Evolutionary conservation across 352 stramenopile species (phyloP).

Genomic region (Elongisporangium prolatum): DNA sequence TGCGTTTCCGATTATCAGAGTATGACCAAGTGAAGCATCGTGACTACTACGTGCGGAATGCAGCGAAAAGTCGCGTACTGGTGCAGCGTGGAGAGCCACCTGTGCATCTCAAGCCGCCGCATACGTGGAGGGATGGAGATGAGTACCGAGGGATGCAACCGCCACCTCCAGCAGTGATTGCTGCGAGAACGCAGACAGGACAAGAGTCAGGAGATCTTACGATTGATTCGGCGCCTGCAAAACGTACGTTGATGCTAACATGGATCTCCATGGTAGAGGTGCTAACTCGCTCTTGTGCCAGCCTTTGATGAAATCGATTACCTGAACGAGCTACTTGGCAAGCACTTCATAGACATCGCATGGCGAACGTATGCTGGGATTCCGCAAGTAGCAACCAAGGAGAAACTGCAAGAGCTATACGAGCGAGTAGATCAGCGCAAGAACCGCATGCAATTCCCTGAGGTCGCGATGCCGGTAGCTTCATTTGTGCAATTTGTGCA

Average conservation of each 20-base stretch:
- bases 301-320: slow-evolving; percentile 60
- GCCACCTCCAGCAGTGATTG: neutral
- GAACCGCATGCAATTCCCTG: slow-evolving; percentile 18
- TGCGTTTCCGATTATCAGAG: slow-evolving; percentile 12
- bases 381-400: slow-evolving; percentile 19
- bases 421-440: slow-evolving; percentile 50
- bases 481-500: slow-evolving; percentile 61
- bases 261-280: neutral
- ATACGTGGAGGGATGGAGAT: slow-evolving; percentile 66
- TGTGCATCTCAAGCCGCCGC: slow-evolving; percentile 50
- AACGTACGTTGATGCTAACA: neutral
- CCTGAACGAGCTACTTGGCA: slow-evolving; percentile 45
- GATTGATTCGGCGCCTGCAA: neutral
- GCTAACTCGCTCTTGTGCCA: neutral
- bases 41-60: slow-evolving; percentile 66
- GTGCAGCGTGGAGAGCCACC: slow-evolving; percentile 13
- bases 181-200: neutral
- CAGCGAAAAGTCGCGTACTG: slow-evolving; percentile 6
- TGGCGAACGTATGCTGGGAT: slow-evolving; percentile 40
- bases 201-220: neutral
- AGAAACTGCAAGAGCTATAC: slow-evolving; percentile 33
- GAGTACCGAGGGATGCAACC: neutral
- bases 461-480: slow-evolving; percentile 26
- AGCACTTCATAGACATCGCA: slow-evolving; percentile 50
- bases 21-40: slow-evolving; percentile 36